phyloP scores from a whole-genome alignment of 2,329 filamentous ascomycete species.

The Rutstroemia sp. region DNA sequence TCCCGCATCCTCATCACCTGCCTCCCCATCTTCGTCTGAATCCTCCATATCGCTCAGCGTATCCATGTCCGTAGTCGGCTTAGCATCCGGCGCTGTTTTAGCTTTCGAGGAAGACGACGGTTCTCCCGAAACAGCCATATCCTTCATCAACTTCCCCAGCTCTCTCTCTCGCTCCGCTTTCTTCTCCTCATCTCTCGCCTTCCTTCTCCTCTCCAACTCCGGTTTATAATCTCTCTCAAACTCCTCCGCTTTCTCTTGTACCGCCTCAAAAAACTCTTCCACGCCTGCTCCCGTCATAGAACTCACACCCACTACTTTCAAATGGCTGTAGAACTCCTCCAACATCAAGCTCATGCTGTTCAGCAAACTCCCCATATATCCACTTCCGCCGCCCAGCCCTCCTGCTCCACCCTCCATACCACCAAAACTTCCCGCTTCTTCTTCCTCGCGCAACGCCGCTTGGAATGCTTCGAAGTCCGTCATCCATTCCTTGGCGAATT shows the following conservation, averaged over 20 bases:
- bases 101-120: slow-evolving; percentile 30
- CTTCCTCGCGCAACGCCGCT: slow-evolving; percentile 71
- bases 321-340: slow-evolving; percentile 93
- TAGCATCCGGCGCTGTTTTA: slow-evolving; percentile 3
- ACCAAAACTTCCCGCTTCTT: slow-evolving; percentile 69
- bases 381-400: slow-evolving; percentile 63
- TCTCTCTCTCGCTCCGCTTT: slow-evolving; percentile 67
- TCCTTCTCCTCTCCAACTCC: slow-evolving; percentile 72
- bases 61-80: slow-evolving; percentile 30
- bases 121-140: slow-evolving; percentile 60
- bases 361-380: slow-evolving; percentile 91
- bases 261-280: slow-evolving; percentile 87
- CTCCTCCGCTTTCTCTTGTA: slow-evolving; percentile 78
- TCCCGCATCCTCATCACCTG: slow-evolving; percentile 38
- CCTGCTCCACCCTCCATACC: slow-evolving; percentile 56
- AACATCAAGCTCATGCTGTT: slow-evolving; percentile 98
- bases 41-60: slow-evolving; percentile 30
- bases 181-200: slow-evolving; percentile 70
- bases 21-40: slow-evolving; percentile 48
- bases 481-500: slow-evolving; percentile 98
- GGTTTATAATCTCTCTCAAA: slow-evolving; percentile 88
- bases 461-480: slow-evolving; percentile 97
- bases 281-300: slow-evolving; percentile 88
- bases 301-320: slow-evolving; percentile 88
- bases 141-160: slow-evolving; percentile 87